Conservation (phyloP, 176 grass and related monocot genomes). For the Aechmea fasciata region DNA sequence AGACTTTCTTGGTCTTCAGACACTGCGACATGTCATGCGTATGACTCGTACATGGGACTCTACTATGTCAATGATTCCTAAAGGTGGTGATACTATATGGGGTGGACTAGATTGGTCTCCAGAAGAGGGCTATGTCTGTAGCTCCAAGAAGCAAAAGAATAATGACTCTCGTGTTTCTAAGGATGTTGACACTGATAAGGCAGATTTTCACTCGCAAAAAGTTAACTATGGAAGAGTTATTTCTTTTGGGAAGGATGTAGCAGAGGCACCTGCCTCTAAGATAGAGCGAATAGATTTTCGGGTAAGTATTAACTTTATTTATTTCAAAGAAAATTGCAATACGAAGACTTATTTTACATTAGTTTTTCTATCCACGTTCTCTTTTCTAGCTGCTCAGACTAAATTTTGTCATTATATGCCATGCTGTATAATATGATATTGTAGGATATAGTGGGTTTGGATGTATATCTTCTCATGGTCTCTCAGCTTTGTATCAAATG, state of each 20-base stretch:
- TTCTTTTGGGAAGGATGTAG: conserved; percentile 84
- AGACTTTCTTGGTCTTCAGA: conserved; percentile 84
- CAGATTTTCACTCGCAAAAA: conserved; percentile 26
- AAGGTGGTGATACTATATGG: conserved; percentile 97
- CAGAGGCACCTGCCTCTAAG: conserved; percentile 38
- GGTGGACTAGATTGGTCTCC: conserved; percentile 79
- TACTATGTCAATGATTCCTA: conserved; percentile 98
- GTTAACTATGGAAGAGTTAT: conserved; percentile 82
- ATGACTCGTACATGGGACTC: conserved; percentile 99
- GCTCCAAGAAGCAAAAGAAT: conserved; percentile 49
- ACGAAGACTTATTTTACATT: too few species aligned
- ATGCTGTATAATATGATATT: too few species aligned
- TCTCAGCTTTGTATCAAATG: too few species aligned
- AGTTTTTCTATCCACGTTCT: too few species aligned
- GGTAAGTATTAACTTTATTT: conserved; percentile 34
- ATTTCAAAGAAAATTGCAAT: neutral
- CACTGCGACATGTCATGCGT: conserved; percentile 90
- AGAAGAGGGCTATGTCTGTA: conserved; percentile 66
- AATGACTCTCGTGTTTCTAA: conserved; percentile 48
- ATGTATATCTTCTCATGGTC: too few species aligned
- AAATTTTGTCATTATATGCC: too few species aligned
- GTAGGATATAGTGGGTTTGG: too few species aligned
- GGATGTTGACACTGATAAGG: conserved; percentile 28
- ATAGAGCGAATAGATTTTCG: conserved; percentile 80
- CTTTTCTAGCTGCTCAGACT: too few species aligned